Evolutionary conservation across 108 stramenopile genomes (phyloP), one percentile per base, ranked within the genome.

Genomic region (Cyclotella cryptica): DNA sequence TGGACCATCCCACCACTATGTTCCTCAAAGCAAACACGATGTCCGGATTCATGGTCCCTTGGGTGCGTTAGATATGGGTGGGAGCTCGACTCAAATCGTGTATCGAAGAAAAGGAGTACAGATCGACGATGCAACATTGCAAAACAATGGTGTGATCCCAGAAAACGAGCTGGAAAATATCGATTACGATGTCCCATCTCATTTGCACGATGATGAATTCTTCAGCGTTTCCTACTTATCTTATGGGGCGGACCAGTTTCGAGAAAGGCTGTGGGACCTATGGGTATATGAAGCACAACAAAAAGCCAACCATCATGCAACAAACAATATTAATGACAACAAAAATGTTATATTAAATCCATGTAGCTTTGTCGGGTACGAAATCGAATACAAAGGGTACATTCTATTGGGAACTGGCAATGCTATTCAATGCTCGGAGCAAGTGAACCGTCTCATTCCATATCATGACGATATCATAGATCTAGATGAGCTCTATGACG

Each of bases 1-100:
- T 68, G 81, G 81, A 15, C 81, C 81, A 40, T 85, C 79, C 2
- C 74, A 55, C 9, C 79, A 85, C 55, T 77, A 85, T 19, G 60
- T 69, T 47, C 66, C 81, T 41, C 83, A 76, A 58, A 44, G 66
- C 26, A 54, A 39, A 12, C 75, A 84, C 24, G 67, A 74, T 40
- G 78, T 83, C 18, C 49, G 55, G 17, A 51, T 35, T 41, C 75
- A 88, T 39, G 86, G 88, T 42, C 88, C 89, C 3, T 60, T 93
- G 28, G 96, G 96, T 27, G 92, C 92, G 10, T 71, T 96, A 24
- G 96, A 96, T 72, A 94, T 96, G 93, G 96, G 96, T 58, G 96
- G 96, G 17, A 84, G 84, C 30, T 88, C 87, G 15, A 93, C 92
- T 19, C 96, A 96, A 72, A 94, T 96, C 72, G 93, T 94, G 0